Evolutionary conservation across 768 basidiomycete genomes (phyloP), one percentile per base, ranked within the genome.

Genomic region (Amanita phalloides): DNA sequence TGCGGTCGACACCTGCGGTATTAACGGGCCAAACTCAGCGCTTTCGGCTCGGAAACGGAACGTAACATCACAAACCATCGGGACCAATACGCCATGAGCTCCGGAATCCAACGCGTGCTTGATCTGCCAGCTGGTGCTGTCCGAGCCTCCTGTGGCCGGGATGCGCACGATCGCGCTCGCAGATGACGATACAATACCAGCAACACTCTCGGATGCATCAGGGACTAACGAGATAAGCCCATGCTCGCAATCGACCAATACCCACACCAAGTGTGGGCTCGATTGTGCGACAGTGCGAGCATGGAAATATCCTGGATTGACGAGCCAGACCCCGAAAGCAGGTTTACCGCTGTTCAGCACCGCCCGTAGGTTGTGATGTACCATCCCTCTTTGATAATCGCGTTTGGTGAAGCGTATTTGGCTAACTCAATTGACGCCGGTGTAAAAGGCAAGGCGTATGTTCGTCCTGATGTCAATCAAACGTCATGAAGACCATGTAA

Each of bases 41-140:
- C 43, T 32, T 20, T 32, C 25, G 17, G 9, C 23, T 21, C 25
- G 6, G 13, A 32, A 43, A n/a, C 20, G 7, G 5, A 48, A 2
- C 11, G 38, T 17, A 21, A 11, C 17, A 9, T 33, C 32, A 51
- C 68, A 35, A 57, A 85, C 81, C 81, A 86, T 81, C 3, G 84
- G 84, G 0, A 84, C 77, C 38, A 87, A 58, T 4, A 85, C 66
- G 0, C 84, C 82, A 25, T 71, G 68, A 14, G 83, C 84, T 4
- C 84, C 84, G 0, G 79, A 77, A 58, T 86, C 84, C 28, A 86
- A 71, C 0, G 78, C 82, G 54, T 79, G 71, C 65, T 86, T 86
- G 65, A 86, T 83, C 62, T 84, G 82, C 82, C 82, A 84, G 51
- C 72, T 71, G 2, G 79, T 79, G 55, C 77, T 75, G 0, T 67